A percentile compares a stretch with the other conserved stretches of the same genome.
These are phyloP conservation scores for Umbellularia californica DNA, from an alignment of 164 flowering plant species.

Conservation along the genomic window DNA sequence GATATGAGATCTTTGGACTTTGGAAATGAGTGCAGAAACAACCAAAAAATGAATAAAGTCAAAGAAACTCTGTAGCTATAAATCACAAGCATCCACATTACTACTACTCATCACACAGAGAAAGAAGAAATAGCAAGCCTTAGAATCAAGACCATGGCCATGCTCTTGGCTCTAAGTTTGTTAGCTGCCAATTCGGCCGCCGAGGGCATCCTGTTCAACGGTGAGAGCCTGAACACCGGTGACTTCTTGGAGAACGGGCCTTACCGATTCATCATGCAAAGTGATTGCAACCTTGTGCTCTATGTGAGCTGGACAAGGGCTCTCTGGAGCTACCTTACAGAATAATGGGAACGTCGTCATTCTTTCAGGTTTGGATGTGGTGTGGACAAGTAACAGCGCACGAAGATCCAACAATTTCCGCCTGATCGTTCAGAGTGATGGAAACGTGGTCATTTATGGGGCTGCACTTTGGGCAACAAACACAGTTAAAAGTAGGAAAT, in stretches of 20 bases:
- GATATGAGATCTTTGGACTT: too few species aligned
- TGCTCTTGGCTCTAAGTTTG: neutral
- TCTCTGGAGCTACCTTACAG: slow-evolving; percentile 10
- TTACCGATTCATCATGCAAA: slow-evolving; percentile 13
- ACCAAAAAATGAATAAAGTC: too few species aligned
- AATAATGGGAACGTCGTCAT: slow-evolving; percentile 10
- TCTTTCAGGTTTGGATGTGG: neutral
- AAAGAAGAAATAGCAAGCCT: too few species aligned
- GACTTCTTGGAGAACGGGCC: slow-evolving; percentile 16
- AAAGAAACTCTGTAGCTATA: too few species aligned
- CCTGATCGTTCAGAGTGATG: slow-evolving; percentile 17
- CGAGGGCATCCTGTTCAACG: slow-evolving; percentile 7
- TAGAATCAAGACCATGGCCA: too few species aligned
- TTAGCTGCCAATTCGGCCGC: neutral
- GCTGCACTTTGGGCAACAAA: slow-evolving; percentile 21
- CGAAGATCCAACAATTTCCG: slow-evolving; percentile 10
- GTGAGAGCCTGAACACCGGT: slow-evolving; percentile 6
- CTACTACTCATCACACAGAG: too few species aligned
- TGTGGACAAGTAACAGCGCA: slow-evolving; percentile 13
- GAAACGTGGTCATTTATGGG: slow-evolving; percentile 23
- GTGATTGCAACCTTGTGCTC: slow-evolving; percentile 13
- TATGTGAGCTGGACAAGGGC: neutral
- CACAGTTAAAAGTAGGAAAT: slow-evolving; percentile 14
- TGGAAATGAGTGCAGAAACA: too few species aligned
- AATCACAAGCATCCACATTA: too few species aligned